These are phyloP conservation scores for Ciborinia camelliae DNA, from an alignment of 2,329 filamentous ascomycete species.

Conservation along the genomic window DNA sequence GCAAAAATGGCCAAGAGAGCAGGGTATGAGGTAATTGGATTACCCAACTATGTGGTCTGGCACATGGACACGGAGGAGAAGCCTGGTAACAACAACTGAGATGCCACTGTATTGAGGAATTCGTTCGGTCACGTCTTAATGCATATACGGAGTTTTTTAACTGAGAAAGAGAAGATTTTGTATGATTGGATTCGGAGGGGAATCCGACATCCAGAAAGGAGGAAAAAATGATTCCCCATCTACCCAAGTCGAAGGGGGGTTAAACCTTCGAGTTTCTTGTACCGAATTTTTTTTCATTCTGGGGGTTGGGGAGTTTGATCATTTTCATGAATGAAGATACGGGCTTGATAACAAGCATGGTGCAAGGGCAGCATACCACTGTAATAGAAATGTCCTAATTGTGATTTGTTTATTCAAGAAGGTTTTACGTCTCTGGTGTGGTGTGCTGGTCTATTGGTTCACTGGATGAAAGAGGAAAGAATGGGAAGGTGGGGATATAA, in stretches of 20 bases:
- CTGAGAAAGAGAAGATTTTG: constrained; percentile 25
- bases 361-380: constrained; percentile 25
- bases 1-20: constrained; percentile 98
- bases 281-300: constrained; percentile 23
- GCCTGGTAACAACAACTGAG: constrained; percentile 61
- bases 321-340: constrained; percentile 14
- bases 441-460: constrained; percentile 2
- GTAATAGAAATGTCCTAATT: constrained; percentile 34
- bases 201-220: constrained; percentile 20
- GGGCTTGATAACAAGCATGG: constrained; percentile 24
- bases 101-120: constrained; percentile 27
- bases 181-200: constrained; percentile 23
- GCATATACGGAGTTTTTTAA: constrained; percentile 37
- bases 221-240: constrained; percentile 5
- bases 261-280: constrained; percentile 29
- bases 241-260: constrained; percentile 7
- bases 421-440: constrained; percentile 4
- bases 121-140: constrained; percentile 32
- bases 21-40: constrained; percentile 84
- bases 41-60: constrained; percentile 98
- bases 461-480: constrained; percentile 11
- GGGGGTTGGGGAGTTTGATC: constrained; percentile 13
- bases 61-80: constrained; percentile 97
- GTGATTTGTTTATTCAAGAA: constrained; percentile 19
- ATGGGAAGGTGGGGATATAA: constrained; percentile 7